A percentile compares a stretch with the other conserved stretches of the same genome.
phyloP scores from a whole-genome alignment of 1,284 basidiomycete genomes.

The Thecaphora thlaspeos region DNA sequence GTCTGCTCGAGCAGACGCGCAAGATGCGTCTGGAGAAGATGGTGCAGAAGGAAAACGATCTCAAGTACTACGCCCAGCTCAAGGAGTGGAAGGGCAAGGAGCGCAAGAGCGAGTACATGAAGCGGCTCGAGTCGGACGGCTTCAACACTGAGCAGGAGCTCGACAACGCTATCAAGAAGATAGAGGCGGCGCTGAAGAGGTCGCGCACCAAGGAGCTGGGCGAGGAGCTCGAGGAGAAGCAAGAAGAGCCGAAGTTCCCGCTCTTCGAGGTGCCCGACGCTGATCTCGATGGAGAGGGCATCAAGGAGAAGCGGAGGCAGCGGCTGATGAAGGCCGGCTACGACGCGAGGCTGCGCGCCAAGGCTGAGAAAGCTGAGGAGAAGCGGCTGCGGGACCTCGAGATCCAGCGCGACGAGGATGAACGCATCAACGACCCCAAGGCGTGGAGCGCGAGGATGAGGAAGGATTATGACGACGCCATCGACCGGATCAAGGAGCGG shows the following conservation, averaged over 20 bases:
- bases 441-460: slow-evolving; percentile 45
- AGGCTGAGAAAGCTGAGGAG: slow-evolving; percentile 79
- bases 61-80: slow-evolving; percentile 71
- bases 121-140: slow-evolving; percentile 63
- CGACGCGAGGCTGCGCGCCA: slow-evolving; percentile 81
- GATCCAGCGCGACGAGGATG: slow-evolving; percentile 77
- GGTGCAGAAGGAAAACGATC: slow-evolving; percentile 76
- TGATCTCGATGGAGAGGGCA: slow-evolving; percentile 85
- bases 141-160: slow-evolving; percentile 69
- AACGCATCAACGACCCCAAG: slow-evolving; percentile 61
- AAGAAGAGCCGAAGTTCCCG: slow-evolving; percentile 80
- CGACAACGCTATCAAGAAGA: slow-evolving; percentile 76
- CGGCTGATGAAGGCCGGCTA: slow-evolving; percentile 89
- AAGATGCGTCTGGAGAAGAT: slow-evolving; percentile 74
- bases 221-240: slow-evolving; percentile 57
- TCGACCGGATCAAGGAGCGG: slow-evolving; percentile 81
- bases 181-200: slow-evolving; percentile 70
- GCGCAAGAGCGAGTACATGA: slow-evolving; percentile 72
- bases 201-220: slow-evolving; percentile 72
- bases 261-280: slow-evolving; percentile 86
- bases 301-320: slow-evolving; percentile 94
- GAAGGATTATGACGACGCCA: slow-evolving; percentile 62
- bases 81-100: slow-evolving; percentile 69
- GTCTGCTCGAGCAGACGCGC: slow-evolving; percentile 88
- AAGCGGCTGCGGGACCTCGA: slow-evolving; percentile 66